These are phyloP conservation scores for Pseudotsuga menziesii DNA, from an alignment of 75 land plant species.

Conservation along the genomic window DNA sequence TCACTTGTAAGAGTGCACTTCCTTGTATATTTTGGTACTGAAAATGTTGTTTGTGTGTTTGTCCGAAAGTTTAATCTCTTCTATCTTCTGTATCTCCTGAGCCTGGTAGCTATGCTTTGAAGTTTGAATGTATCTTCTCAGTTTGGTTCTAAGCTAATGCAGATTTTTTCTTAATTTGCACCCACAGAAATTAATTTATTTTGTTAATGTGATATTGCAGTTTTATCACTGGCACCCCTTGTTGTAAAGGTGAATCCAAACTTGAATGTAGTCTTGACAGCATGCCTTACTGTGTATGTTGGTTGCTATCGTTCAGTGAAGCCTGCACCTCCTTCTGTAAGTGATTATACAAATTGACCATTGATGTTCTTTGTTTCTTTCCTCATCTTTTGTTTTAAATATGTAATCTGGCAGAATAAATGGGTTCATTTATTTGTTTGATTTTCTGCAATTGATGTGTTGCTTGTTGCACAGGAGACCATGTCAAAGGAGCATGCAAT, in stretches of 20 bases:
- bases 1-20: not conserved
- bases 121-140: not conserved
- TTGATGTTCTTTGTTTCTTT: not conserved
- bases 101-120: not conserved
- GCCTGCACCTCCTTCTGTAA: slow-evolving; percentile 94
- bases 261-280: slow-evolving; percentile 87
- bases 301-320: slow-evolving; percentile 97
- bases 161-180: not conserved
- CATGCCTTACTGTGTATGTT: slow-evolving; percentile 85
- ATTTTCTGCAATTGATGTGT: not conserved
- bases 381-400: not conserved
- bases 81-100: not conserved
- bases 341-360: slow-evolving; percentile 15
- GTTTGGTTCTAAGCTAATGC: not conserved
- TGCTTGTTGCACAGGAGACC: slow-evolving; percentile 68
- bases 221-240: slow-evolving; percentile 81
- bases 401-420: not conserved
- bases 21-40: not conserved
- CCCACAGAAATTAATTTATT: not conserved
- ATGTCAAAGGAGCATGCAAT: slow-evolving; percentile 99
- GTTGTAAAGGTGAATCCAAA: slow-evolving; percentile 87
- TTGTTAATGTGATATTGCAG: slow-evolving; percentile 40
- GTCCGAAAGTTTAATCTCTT: not conserved
- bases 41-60: not conserved
- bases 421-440: not conserved